These are phyloP conservation scores for Begonia loranthoides DNA, from an alignment of 306 rosid species.

Conservation along the genomic window DNA sequence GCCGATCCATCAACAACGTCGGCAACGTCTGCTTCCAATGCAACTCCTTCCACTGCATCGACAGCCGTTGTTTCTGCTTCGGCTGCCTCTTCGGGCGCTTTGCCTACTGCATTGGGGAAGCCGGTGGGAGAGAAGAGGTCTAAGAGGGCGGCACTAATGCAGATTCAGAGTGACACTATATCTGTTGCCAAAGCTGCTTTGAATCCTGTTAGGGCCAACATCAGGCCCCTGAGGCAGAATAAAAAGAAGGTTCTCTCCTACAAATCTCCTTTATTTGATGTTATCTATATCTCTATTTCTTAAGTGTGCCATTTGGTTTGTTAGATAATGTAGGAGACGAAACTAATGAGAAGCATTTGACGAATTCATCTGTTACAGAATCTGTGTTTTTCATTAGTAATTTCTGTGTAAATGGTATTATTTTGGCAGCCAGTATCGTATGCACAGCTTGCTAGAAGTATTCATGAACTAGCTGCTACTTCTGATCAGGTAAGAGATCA, in stretches of 20 bases:
- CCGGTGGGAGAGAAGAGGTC: conserved; percentile 70
- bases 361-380: no score
- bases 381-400: no score
- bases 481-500: conserved; percentile 59
- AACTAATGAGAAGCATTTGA: no score
- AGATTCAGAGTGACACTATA: conserved; percentile 93
- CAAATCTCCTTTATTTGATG: neutral
- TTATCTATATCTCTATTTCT: neutral
- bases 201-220: conserved; percentile 63
- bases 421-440: conserved; percentile 86
- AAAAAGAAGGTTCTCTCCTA: conserved; percentile 37
- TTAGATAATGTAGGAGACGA: no score
- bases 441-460: conserved; percentile 88
- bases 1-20: conserved; percentile 56
- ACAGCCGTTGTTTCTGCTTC: conserved; percentile 23
- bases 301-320: no score
- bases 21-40: conserved; percentile 15
- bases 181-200: conserved; percentile 92
- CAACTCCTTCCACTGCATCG: conserved; percentile 23
- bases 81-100: conserved; percentile 14
- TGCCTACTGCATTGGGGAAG: conserved; percentile 59
- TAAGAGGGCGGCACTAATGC: conserved; percentile 70
- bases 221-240: conserved; percentile 63
- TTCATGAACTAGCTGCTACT: conserved; percentile 88
- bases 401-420: neutral